Conservation (phyloP, 106 monocot genomes). For the Apostasia ramifera region DNA sequence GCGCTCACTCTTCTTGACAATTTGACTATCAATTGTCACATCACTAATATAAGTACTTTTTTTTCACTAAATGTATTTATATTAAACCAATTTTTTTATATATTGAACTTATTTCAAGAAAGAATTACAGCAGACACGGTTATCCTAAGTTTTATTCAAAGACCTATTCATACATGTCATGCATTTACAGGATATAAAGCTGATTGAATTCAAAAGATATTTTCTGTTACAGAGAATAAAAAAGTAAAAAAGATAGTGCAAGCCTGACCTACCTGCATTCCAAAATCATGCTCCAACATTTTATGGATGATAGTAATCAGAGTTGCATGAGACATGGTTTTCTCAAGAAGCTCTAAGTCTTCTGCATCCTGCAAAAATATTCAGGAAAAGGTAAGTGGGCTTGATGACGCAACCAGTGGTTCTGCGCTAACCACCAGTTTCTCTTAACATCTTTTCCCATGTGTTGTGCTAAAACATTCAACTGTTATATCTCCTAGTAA, state of each 20-base stretch:
- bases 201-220: neutral
- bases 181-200: neutral
- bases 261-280: neutral
- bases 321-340: neutral
- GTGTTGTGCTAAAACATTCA: neutral
- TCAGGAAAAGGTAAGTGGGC: neutral
- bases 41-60: no score
- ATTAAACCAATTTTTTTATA: no score
- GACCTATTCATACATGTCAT: neutral
- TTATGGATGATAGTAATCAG: conserved; percentile 1
- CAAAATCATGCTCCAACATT: conserved; percentile 3
- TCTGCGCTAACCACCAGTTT: no score
- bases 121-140: neutral
- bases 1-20: no score
- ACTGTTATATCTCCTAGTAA: neutral
- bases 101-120: neutral
- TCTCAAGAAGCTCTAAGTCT: neutral
- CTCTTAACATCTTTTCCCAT: neutral
- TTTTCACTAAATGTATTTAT: no score
- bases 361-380: neutral
- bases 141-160: neutral
- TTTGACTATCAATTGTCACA: no score
- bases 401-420: neutral
- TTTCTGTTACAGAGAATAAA: neutral
- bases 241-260: neutral